Evolutionary conservation across 2,329 filamentous ascomycete genomes (phyloP), one percentile per base, ranked within the genome.

Genomic region (Colletotrichum sp.): DNA sequence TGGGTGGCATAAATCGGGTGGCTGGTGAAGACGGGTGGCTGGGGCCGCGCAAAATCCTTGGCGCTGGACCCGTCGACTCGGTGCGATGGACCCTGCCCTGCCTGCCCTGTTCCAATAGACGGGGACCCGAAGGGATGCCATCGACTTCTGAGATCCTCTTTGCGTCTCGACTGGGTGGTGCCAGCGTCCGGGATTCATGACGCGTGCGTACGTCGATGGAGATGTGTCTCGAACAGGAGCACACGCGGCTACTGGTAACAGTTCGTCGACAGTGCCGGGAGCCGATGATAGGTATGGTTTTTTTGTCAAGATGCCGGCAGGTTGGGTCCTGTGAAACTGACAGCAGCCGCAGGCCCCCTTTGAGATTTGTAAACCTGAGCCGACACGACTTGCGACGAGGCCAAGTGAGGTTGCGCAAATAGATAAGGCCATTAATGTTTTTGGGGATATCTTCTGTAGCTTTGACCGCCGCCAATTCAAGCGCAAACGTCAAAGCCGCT

Each of bases 11-110:
- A 67, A 75, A 69, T 62, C 28, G 70, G 21, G 76, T 78, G 77
- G 77, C 77, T 78, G 76, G 76, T 68, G 52, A 62, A 52, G 59
- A 34, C 32, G 26, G 75, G 76, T 78, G 77, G 77, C 77, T 78
- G 77, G 76, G 74, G 34, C 66, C 28, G 30, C 32, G 68, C 62
- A 30, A 64, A 39, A 55, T 64, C 36, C 62, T 52, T 55, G 62
- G 60, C 68, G 10, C 36, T 34, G 21, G 64, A 68, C 57, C 63
- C 39, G 73, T 72, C 63, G 15, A 52, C 24, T 52, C 36, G 62
- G 62, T 65, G 60, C 59, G 26, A 60, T 60, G 24, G 62, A 13
- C 72, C 15, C 39, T 52, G 44, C n/a, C n/a, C 10, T 52, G 44
- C 6, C 26, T 52, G 44, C 2, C 44, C n/a, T 52, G 44, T 52